Evolutionary conservation across 208 protist genomes (phyloP), one percentile per base, ranked within the genome.

Genomic region (Novymonas esmeraldas): DNA sequence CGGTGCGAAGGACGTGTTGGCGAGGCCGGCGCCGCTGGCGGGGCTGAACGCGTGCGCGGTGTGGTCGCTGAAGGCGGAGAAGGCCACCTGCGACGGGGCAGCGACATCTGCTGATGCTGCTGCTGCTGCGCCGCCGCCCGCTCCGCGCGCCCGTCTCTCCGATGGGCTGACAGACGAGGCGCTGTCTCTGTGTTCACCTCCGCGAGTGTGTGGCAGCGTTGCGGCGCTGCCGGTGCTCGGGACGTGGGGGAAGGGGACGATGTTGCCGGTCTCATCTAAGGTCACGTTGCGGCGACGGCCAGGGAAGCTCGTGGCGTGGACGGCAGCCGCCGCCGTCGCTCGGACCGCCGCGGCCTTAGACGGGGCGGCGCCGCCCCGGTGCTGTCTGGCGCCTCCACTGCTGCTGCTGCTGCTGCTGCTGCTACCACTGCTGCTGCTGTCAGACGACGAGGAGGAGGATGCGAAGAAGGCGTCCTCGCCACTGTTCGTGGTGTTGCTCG

Each of bases 391-490:
- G n/a, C n/a, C n/a, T n/a, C n/a, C n/a, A n/a, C n/a, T 7, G 11
- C 28, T 16, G 16, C 46, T 9, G 2, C 6, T 24, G 45, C 33
- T 54, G 64, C 38, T 29, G 7, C 44, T 50, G 49, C 49, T 55
- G 33, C 50, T 56, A 9, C 59, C 34, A 10, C 44, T 31, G 33
- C 33, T 44, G 9, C 18, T n/a, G 18, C 14, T 45, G 45, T 44
- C 24, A 16, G 38, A 62, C 28, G 45, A 57, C 24, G 55, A 18
- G 49, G 54, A 63, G 0, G 69, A 74, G n/a, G 66, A 51, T 6
- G 45, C 72, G 16, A 78, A 78, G 51, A 78, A 78, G 42, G 56
- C 64, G 0, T 55, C 64, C 28, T 78, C 72, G 41, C 48, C 59
- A 46, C 70, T 75, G 38, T 63, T 58, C n/a, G 54, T 57, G 33